These are phyloP conservation scores for Pneumocystis canis DNA, from an alignment of 1,139 yeast species.

Conservation along the genomic window DNA sequence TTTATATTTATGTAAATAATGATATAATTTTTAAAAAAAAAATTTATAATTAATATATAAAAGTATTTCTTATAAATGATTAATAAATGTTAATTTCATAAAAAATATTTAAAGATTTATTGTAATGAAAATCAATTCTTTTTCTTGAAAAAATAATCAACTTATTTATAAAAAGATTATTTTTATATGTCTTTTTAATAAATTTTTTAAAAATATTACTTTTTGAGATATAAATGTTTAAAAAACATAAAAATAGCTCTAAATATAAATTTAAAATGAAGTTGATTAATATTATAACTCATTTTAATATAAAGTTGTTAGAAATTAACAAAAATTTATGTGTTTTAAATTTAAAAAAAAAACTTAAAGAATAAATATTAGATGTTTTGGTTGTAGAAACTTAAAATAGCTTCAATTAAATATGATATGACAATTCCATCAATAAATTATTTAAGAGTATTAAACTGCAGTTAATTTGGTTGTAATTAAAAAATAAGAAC, in stretches of 20 bases:
- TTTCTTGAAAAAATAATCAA: too few species aligned
- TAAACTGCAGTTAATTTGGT: neutral
- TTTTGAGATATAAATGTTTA: neutral
- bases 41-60: too few species aligned
- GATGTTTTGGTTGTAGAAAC: neutral
- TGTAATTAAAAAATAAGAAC: neutral
- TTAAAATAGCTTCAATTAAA: neutral
- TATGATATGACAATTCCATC: neutral
- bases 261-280: neutral
- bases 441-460: neutral
- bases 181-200: too few species aligned
- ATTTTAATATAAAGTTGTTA: neutral
- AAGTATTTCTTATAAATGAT: too few species aligned
- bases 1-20: too few species aligned
- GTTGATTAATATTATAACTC: neutral
- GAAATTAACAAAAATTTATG: neutral
- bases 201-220: too few species aligned
- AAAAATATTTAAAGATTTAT: too few species aligned
- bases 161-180: too few species aligned
- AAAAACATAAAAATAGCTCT: neutral
- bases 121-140: too few species aligned
- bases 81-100: too few species aligned
- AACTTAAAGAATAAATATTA: neutral
- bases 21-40: too few species aligned
- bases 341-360: neutral